Evolutionary conservation across 2,329 filamentous ascomycete species (phyloP).

Genomic region (Colletotrichum neosansevieriae): DNA sequence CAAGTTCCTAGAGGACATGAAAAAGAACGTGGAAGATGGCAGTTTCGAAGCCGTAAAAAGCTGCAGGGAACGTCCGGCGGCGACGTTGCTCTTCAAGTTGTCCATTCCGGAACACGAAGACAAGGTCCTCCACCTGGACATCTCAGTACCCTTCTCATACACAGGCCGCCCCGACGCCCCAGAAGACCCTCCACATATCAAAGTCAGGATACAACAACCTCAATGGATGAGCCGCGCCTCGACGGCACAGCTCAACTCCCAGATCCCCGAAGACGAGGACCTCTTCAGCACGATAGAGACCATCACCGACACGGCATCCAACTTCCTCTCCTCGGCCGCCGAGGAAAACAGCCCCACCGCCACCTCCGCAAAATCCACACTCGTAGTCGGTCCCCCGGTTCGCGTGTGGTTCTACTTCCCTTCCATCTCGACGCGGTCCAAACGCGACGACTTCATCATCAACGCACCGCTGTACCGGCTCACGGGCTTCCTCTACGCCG

Average conservation of each 20-base stretch:
- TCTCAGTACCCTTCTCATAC: constrained; percentile 50
- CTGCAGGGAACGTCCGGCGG: background rate
- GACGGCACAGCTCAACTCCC: constrained; percentile 51
- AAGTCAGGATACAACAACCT: constrained; percentile 61
- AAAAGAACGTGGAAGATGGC: background rate
- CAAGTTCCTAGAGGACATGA: background rate
- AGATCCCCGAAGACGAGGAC: constrained; percentile 57
- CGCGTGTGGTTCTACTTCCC: constrained; percentile 75
- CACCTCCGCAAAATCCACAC: background rate
- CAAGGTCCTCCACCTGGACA: constrained; percentile 48
- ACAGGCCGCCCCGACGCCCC: background rate
- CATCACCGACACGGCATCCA: constrained; percentile 52
- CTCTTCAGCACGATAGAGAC: constrained; percentile 59
- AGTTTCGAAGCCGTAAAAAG: background rate
- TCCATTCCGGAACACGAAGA: constrained; percentile 40
- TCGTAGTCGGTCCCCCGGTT: constrained; percentile 49
- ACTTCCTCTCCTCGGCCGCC: constrained; percentile 47
- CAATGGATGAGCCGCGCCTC: constrained; percentile 65
- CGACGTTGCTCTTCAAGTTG: constrained; percentile 47
- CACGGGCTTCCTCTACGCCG: constrained; percentile 70
- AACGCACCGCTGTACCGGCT: constrained; percentile 64
- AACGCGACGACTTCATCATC: constrained; percentile 68
- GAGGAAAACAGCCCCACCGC: constrained; percentile 7
- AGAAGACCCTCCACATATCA: constrained; percentile 54
- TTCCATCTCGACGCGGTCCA: constrained; percentile 69